Conservation (phyloP, 2,329 filamentous ascomycete genomes). For the Pseudogymnoascus sp. region DNA sequence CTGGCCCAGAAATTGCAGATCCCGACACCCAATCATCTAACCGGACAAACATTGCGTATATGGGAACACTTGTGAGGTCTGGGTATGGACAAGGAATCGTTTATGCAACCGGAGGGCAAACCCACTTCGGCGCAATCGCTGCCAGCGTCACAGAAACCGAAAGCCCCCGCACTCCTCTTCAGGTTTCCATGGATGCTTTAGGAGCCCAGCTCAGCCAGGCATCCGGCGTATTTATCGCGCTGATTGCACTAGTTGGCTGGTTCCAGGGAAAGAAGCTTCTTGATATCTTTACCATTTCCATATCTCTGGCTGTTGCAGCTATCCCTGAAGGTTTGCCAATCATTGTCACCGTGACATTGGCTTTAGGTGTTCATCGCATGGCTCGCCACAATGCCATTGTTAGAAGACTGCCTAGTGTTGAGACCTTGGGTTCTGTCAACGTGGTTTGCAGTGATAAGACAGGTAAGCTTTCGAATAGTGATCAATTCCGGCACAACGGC, state of each 20-base stretch:
- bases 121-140: slow-evolving; percentile 93
- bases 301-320: slow-evolving; percentile 90
- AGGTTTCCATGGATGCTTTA: slow-evolving; percentile 94
- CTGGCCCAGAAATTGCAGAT: slow-evolving; percentile 49
- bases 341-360: slow-evolving; percentile 94
- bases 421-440: slow-evolving; percentile 96
- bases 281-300: slow-evolving; percentile 95
- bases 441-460: slow-evolving; percentile 99
- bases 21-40: slow-evolving; percentile 63
- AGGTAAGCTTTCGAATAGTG: slow-evolving; percentile 36
- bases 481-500: slow-evolving; percentile 9
- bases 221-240: slow-evolving; percentile 85
- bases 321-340: slow-evolving; percentile 96
- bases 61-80: slow-evolving; percentile 93
- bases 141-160: slow-evolving; percentile 91
- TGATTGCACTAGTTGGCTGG: slow-evolving; percentile 87
- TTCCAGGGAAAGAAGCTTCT: slow-evolving; percentile 81
- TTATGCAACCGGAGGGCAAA: slow-evolving; percentile 89
- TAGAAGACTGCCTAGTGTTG: slow-evolving; percentile 88
- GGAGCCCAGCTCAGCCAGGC: slow-evolving; percentile 95
- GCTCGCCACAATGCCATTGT: slow-evolving; percentile 92
- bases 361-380: slow-evolving; percentile 92
- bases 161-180: slow-evolving; percentile 85
- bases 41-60: slow-evolving; percentile 89
- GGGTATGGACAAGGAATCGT: slow-evolving; percentile 94